phyloP scores from a whole-genome alignment of 306 rosid genomes.

The Prunus salicina region DNA sequence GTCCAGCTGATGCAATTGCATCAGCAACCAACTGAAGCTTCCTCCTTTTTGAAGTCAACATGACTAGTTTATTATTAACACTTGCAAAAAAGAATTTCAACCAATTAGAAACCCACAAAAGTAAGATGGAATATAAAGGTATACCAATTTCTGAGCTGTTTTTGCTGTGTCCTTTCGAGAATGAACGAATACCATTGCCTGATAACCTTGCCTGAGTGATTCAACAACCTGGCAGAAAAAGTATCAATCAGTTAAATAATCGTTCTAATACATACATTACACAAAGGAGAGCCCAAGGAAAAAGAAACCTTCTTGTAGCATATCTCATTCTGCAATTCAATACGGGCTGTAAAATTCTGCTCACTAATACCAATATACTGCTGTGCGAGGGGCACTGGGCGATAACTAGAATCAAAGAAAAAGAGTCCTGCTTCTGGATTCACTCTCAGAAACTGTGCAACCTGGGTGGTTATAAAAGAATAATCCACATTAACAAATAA shows the following conservation, averaged over 20 bases:
- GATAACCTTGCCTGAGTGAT: conserved; percentile 85
- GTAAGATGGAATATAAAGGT: conserved; percentile 13
- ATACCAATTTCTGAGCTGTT: conserved; percentile 89
- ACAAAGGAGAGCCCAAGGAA: conserved; percentile 15
- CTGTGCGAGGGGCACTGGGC: conserved; percentile 99
- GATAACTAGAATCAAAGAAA: conserved; percentile 93
- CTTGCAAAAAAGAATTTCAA: conserved; percentile 21
- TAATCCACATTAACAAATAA: conserved; percentile 9
- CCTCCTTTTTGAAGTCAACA: not conserved
- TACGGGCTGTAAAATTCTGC: conserved; percentile 82
- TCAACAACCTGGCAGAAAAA: conserved; percentile 65
- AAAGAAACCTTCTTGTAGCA: conserved; percentile 84
- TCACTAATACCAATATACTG: conserved; percentile 93
- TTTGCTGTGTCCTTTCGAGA: conserved; percentile 93
- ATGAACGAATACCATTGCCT: conserved; percentile 97
- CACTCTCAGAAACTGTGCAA: conserved; percentile 93
- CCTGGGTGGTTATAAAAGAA: conserved; percentile 44
- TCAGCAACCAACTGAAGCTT: not conserved
- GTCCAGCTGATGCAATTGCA: not conserved
- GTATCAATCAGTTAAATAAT: conserved; percentile 16
- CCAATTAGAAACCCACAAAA: conserved; percentile 20
- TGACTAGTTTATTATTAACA: not conserved
- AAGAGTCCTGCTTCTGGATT: conserved; percentile 92
- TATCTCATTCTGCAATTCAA: conserved; percentile 79
- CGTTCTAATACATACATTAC: conserved; percentile 23